These are phyloP conservation scores for Euphrasia confusa DNA, from an alignment of 257 asterid species.

Conservation along the genomic window DNA sequence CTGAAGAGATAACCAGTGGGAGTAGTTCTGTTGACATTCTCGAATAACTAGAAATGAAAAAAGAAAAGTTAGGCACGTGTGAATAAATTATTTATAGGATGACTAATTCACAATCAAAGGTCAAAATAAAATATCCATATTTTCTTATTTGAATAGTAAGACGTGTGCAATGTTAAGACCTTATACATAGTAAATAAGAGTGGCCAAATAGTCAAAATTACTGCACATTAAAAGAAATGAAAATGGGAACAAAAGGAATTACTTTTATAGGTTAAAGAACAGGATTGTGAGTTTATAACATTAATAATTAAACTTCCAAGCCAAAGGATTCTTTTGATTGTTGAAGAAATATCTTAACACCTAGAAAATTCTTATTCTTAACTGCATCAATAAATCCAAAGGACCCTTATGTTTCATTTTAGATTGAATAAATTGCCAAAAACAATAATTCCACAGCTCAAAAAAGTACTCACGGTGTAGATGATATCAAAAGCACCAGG, in stretches of 20 bases:
- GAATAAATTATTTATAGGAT: constrained; percentile 14
- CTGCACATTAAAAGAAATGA: constrained; percentile 3
- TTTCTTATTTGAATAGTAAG: constrained; percentile 8
- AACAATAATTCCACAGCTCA: constrained; percentile 23
- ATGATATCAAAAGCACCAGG: constrained; percentile 68
- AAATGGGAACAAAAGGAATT: constrained; percentile 6
- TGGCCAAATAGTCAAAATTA: neutral
- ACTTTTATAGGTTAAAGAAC: constrained; percentile 6
- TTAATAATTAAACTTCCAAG: constrained; percentile 1
- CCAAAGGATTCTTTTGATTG: constrained; percentile 17
- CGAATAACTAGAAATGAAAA: constrained; percentile 52
- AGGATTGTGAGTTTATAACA: neutral
- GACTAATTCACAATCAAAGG: constrained; percentile 7
- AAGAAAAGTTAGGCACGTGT: constrained; percentile 22
- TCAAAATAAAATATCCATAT: neutral
- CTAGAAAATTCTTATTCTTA: constrained; percentile 1
- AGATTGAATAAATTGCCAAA: constrained; percentile 15
- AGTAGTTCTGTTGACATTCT: constrained; percentile 85
- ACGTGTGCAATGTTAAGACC: constrained; percentile 7
- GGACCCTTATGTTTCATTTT: constrained; percentile 10
- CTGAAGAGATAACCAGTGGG: constrained; percentile 54
- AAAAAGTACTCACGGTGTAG: constrained; percentile 78
- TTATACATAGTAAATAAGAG: constrained; percentile 10
- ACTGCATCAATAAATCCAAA: neutral
- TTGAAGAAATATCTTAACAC: constrained; percentile 19